Percentiles rank a stretch among this genome's conserved stretches.
Conservation (phyloP, 2,329 filamentous ascomycete species). For the Xylaria digitata region DNA sequence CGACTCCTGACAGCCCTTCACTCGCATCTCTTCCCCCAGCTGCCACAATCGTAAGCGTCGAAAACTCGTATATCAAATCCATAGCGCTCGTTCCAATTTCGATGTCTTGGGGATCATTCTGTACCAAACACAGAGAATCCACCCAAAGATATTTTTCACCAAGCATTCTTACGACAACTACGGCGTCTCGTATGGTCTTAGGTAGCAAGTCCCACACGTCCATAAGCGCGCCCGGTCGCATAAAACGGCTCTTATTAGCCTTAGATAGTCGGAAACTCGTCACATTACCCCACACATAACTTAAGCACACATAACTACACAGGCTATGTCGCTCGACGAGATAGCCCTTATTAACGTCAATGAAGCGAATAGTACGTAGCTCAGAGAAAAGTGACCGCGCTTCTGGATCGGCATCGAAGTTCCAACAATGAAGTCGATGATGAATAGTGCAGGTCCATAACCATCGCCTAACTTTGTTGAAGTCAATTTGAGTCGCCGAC, state of each 20-base stretch:
- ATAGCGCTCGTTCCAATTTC: neutral
- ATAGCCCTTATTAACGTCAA: neutral
- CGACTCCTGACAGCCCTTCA: neutral
- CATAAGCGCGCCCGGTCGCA: neutral
- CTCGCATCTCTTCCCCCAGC: neutral
- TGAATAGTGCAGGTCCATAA: neutral
- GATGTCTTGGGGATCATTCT: conserved; percentile 1
- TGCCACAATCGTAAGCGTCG: neutral
- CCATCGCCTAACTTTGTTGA: neutral
- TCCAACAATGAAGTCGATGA: neutral
- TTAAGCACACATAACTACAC: neutral
- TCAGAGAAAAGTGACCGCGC: neutral
- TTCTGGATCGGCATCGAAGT: neutral
- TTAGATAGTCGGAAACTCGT: neutral
- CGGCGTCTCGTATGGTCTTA: neutral
- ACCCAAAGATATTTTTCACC: conserved; percentile 11
- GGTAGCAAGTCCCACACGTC: neutral
- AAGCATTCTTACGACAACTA: neutral
- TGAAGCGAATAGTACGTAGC: neutral
- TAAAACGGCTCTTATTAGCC: neutral
- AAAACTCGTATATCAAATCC: neutral
- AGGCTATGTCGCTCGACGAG: neutral
- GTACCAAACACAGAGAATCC: conserved; percentile 1
- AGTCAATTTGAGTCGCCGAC: neutral
- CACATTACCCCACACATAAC: neutral